Evolutionary conservation across 257 asterid species (phyloP), one percentile per base, ranked within the genome.

Genomic region (Datura wrightii): DNA sequence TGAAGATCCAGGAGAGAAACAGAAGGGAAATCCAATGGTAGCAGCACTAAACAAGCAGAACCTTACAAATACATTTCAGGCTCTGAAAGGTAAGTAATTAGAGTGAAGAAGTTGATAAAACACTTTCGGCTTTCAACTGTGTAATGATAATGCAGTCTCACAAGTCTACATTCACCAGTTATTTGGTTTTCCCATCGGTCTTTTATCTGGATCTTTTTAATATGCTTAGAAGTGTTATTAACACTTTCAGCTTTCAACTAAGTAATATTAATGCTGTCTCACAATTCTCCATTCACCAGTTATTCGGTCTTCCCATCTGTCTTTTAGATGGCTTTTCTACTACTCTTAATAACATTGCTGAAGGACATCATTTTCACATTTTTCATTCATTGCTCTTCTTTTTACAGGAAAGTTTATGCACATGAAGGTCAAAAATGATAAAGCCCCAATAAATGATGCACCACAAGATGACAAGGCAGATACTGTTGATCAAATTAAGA

Each of bases 401-500:
- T 69, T 87, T 66, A 8, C 92, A 96, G 99, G 97, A 71, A 93
- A 91, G 74, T 84, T 91, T 88, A 93, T 89, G 87, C 87, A 89
- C 41, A 48, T 79, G 78, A 93, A 93, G 89, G 88, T 39, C 15
- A 96, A 94, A 85, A 89, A 82, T 70, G 94, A 94, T n/a, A 96
- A 92, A 84, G 86, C 87, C 41, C 86, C 87, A 2, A 89, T 84
- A 54, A 85, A 84, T 74, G 93, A 91, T 19, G 91, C 86, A 87
- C 85, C 91, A 7, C 92, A 87, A 52, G 97, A 91, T 18, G 97
- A 90, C 86, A 93, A 84, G 87, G 87, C 83, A 48, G 98, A 92
- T 36, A 84, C 92, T 53, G 87, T 96, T 79, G 97, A 92, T 87
- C 97, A 94, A 85, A 94, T 96, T 82, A 96, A 96, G 98, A 94